Evolutionary conservation across 768 basidiomycete species (phyloP).

Genomic region (Auriscalpium orientale): DNA sequence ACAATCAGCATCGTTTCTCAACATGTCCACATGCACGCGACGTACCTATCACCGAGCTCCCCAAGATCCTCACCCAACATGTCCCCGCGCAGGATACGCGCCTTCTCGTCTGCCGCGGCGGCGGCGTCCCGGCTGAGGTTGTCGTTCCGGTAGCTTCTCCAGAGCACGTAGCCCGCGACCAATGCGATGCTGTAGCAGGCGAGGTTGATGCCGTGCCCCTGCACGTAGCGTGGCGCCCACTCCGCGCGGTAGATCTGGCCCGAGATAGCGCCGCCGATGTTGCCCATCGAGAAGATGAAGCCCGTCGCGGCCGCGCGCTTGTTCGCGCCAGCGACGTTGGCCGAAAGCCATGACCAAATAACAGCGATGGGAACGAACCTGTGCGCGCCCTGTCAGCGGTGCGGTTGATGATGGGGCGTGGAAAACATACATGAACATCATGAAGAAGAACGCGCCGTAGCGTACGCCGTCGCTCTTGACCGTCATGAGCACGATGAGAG

Average conservation of each 20-base stretch:
- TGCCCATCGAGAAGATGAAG: conserved; percentile 25
- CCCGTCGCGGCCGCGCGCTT: conserved; percentile 26
- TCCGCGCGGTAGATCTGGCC: conserved; percentile 24
- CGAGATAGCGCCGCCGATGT: conserved; percentile 24
- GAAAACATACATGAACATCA: conserved; percentile 24
- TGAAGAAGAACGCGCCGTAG: conserved; percentile 28
- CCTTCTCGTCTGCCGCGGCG: conserved; percentile 4
- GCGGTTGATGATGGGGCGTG: not conserved
- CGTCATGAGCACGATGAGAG: conserved; percentile 25
- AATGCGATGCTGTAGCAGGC: conserved; percentile 20
- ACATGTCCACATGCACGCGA: not conserved
- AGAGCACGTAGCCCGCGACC: conserved; percentile 17
- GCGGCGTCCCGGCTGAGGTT: conserved; percentile 17
- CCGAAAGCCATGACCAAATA: conserved; percentile 21
- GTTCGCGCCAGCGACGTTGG: conserved; percentile 21
- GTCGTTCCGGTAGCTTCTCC: conserved; percentile 20
- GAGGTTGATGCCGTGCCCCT: conserved; percentile 25
- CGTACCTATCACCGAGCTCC: conserved; percentile 22
- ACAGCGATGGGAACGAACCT: conserved; percentile 25
- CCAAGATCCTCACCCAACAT: conserved; percentile 23
- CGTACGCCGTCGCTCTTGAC: conserved; percentile 21
- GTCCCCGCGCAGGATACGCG: conserved; percentile 3
- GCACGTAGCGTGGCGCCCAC: conserved; percentile 27
- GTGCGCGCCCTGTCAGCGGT: not conserved
- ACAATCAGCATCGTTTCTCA: not conserved